phyloP scores from a whole-genome alignment of 139 green algal species.

The Edaphochlamys debaryana region DNA sequence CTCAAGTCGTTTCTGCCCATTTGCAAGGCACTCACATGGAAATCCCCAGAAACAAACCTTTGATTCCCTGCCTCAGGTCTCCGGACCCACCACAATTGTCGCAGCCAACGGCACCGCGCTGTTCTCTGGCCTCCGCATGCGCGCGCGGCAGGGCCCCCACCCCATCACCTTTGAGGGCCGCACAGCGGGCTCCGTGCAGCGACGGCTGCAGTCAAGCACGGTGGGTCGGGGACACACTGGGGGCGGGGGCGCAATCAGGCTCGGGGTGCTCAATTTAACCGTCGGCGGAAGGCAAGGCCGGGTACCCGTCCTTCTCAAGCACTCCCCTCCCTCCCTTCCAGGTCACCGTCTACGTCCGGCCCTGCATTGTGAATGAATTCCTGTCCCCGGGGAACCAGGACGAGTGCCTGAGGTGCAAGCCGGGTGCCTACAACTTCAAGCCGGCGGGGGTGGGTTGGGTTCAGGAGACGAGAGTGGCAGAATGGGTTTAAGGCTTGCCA shows the following conservation, averaged over 20 bases:
- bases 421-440: background rate
- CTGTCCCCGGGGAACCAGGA: background rate
- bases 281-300: too few species aligned
- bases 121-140: background rate
- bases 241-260: too few species aligned
- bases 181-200: background rate
- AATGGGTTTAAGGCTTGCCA: too few species aligned
- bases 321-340: too few species aligned
- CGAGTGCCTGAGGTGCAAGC: background rate
- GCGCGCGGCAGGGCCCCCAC: background rate
- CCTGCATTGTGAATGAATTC: background rate
- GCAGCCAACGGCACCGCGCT: background rate
- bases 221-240: too few species aligned
- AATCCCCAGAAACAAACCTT: too few species aligned
- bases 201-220: background rate
- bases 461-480: too few species aligned
- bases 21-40: too few species aligned
- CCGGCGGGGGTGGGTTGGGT: background rate
- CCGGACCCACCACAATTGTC: background rate
- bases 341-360: background rate
- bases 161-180: background rate
- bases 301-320: too few species aligned
- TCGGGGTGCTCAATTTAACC: too few species aligned
- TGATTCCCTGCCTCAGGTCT: too few species aligned
- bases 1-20: too few species aligned